Evolutionary conservation across 2,329 filamentous ascomycete species (phyloP), one percentile per base, ranked within the genome.

Genomic region (Fusarium sp.): DNA sequence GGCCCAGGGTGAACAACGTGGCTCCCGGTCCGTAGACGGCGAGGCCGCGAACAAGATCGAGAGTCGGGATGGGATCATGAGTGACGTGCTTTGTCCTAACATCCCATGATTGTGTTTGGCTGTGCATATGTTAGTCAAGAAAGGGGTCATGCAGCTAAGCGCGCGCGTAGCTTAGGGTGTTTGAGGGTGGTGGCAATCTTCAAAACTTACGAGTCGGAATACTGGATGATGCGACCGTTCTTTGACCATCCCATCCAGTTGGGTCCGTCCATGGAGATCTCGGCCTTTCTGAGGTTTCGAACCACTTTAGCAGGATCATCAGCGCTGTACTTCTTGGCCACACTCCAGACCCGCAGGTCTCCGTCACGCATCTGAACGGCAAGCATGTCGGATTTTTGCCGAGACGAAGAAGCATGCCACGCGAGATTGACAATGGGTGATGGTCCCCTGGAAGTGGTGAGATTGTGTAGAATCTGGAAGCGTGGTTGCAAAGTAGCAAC

Each of bases 221-320:
- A 94, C 80, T 99, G 96, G 68, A 99, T 90, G 70, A 99, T 94
- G 71, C 94, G 92, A 39, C 96, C 96, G 82, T 97, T 98, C 82
- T 98, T 98, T 0, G 96, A 98, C 96, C 96, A 99, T 21, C 90
- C 92, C 85, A 98, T 94, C 96, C 96, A 99, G 77, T 97, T 97
- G 38, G 93, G 91, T 2, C 94, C 94, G 4, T 89, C 82, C 34
- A 89, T 83, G 70, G 87, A 90, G 69, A 90, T 90, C 65, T 97
- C 94, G 9, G 90, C 90, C 73, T 92, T 87, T 78, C 93, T 95
- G 49, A 99, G 83, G 28, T 97, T 91, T 66, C 96, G 88, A 62
- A 98, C 97, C 9, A 98, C 92, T 75, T 94, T 95, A 36, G 94
- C 94, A 19, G 91, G 86, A 71, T 97, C 92, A 47, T 87, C 89